These are phyloP conservation scores for Phytophthora constricta DNA, from an alignment of 352 stramenopile genomes.

Conservation along the genomic window DNA sequence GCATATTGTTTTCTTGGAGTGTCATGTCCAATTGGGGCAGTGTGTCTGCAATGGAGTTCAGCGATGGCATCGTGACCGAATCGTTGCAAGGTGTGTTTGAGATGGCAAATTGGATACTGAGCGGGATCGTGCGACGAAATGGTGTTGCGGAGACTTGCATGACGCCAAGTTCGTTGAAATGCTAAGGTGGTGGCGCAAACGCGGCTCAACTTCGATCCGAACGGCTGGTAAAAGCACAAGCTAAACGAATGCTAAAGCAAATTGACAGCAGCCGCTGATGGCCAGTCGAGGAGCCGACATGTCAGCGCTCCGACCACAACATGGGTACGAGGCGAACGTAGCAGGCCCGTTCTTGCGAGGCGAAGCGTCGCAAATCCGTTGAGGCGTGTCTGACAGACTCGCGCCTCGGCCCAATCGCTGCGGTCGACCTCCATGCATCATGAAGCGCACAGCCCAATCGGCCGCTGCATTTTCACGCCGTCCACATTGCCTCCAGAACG, in stretches of 20 bases:
- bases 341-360: not conserved
- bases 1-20: constrained; percentile 19
- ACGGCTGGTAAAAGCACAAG: too few relatives aligned
- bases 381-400: not conserved
- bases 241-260: too few relatives aligned
- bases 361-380: not conserved
- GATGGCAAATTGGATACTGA: constrained; percentile 30
- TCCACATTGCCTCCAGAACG: too few relatives aligned
- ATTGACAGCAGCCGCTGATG: not conserved
- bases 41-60: constrained; percentile 14
- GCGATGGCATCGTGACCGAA: constrained; percentile 13
- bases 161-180: too few relatives aligned
- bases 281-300: not conserved
- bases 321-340: not conserved
- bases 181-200: too few relatives aligned
- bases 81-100: constrained; percentile 4
- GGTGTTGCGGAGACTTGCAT: too few relatives aligned
- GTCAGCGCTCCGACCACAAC: too few relatives aligned
- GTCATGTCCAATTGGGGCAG: constrained; percentile 23
- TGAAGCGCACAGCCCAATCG: not conserved
- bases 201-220: not conserved
- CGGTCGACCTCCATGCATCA: not conserved
- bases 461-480: too few relatives aligned
- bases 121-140: not conserved
- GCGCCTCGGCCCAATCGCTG: not conserved